Evolutionary conservation across 768 basidiomycete genomes (phyloP).

Genomic region (Pisolithus orientalis): DNA sequence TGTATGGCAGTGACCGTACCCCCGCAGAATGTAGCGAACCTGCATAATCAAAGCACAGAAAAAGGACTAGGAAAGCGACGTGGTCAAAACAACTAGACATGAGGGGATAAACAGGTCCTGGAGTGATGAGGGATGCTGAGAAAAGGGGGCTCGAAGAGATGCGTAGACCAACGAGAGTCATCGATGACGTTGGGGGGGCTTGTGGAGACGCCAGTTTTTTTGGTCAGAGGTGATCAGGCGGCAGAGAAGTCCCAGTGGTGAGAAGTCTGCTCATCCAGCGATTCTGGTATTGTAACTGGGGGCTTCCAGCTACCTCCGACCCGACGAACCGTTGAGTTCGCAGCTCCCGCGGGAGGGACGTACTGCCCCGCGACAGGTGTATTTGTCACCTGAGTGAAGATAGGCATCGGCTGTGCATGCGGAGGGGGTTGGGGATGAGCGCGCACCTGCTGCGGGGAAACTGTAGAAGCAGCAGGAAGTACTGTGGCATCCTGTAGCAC

Average conservation of each 20-base stretch:
- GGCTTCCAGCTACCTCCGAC: constrained; percentile 48
- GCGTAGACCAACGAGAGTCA: too few species aligned
- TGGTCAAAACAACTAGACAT: constrained; percentile 12
- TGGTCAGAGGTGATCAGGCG: neutral
- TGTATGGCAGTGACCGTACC: too few species aligned
- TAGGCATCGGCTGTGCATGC: constrained; percentile 14
- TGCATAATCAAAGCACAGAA: constrained; percentile 7
- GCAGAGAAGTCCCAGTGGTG: constrained; percentile 22
- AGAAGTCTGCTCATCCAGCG: constrained; percentile 26
- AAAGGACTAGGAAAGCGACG: constrained; percentile 8
- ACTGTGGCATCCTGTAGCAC: constrained; percentile 3
- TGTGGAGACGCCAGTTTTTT: too few species aligned
- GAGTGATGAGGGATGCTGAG: too few species aligned
- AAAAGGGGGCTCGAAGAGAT: too few species aligned
- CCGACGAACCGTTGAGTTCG: constrained; percentile 42
- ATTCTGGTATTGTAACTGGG: constrained; percentile 9
- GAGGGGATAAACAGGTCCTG: too few species aligned
- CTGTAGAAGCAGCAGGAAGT: constrained; percentile 2
- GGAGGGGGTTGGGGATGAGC: constrained; percentile 9
- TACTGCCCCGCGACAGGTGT: constrained; percentile 27
- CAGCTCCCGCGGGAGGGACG: constrained; percentile 50
- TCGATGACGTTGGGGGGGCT: too few species aligned
- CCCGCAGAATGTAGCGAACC: too few species aligned
- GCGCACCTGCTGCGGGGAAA: constrained; percentile 21
- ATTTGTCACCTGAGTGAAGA: constrained; percentile 25